Evolutionary conservation across 2,329 filamentous ascomycete species (phyloP), one percentile per base, ranked within the genome.

Genomic region (Colletotrichum eremochloae): DNA sequence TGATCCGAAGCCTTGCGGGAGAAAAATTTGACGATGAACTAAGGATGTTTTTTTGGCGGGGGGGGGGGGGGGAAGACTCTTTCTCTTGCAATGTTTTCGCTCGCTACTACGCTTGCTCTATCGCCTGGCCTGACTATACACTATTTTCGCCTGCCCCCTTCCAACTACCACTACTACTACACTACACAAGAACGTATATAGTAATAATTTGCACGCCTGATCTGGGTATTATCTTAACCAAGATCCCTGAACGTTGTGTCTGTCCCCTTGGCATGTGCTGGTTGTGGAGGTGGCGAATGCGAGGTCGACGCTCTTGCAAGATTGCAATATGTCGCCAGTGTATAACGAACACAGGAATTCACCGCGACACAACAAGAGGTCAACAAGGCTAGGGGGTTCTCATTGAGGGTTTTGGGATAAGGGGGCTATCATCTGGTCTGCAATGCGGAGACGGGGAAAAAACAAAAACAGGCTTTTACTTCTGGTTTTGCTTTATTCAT

Each of bases 191-290:
- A 40, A 63, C 31, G 70, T 74, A 72, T 62, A 75, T 76, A 76
- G 74, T 75, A 74, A 69, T 76, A 75, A 75, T 76, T 62, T 68
- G 58, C 52, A 56, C 44, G 58, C 65, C 65, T 40, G 18, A 48
- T 31, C 44, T 71, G 58, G 58, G 58, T 48, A 63, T 14, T 24
- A 36, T 18, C 29, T 55, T 31, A 15, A 20, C 14, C 11, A 6
- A 52, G 36, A 20, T 15, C 18, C 29, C 0, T 14, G 8, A 15
- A 7, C 18, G 12, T 9, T 33, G 46, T 3, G 33, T 46, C 20
- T 9, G 20, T 11, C 18, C 44, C 14, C 20, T 52, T 11, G 5
- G 7, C 15, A 1, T 40, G 7, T n/a, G 3, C 15, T n/a, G 18
- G 12, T 36, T 8, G 38, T 18, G 24, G 12, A 31, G 24, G 50